Base-by-base conservation (phyloP, 192 early-diverging fungal genomes). In the Gigaspora rosea region DNA sequence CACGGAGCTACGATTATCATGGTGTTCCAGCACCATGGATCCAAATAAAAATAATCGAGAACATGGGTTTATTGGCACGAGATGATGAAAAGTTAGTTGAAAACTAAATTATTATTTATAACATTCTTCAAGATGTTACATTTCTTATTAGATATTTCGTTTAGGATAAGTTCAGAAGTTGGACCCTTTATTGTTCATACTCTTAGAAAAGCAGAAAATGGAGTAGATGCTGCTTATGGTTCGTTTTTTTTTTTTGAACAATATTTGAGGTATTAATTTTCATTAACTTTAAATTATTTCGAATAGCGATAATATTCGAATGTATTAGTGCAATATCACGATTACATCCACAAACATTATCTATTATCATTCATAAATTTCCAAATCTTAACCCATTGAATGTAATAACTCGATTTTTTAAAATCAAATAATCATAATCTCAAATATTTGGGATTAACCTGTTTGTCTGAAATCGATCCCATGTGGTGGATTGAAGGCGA, bases 21-120 rank as follows among this genome's bases (percentile, higher is more conserved):
- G 83, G 83, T n/a, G 83, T 80, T 11, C 70, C 83, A 18, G 86
- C 87, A 2, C 87, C 87, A 1, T 88, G 87, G 87, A 85, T 87
- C 47, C 87, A 88, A 65, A 79, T 88, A 41, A 70, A 82, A n/a
- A 83, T 83, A 62, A 67, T 88, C 9, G 71, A 82, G 58, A 84
- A 87, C 41, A 76, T 85, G 71, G 80, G 78, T 32, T 58, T 76
- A 16, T 59, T 84, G 0, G 83, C 79, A 8, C 46, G 78, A 12
- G 62, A 79, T 20, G 80, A 84, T 68, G 73, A 75, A 64, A 51
- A 64, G 73, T 64, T 33, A 7, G 11, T 4, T 73, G 9, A 32
- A 50, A 13, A 63, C 10, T 54, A 54, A 18, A 33, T 71, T 71
- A 9, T 33, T 32, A 47, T 27, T 54, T 54, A n/a, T 75, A 16